These are phyloP conservation scores for Paracoccidioides lutzii DNA, from an alignment of 2,329 filamentous ascomycete genomes.

Conservation along the genomic window DNA sequence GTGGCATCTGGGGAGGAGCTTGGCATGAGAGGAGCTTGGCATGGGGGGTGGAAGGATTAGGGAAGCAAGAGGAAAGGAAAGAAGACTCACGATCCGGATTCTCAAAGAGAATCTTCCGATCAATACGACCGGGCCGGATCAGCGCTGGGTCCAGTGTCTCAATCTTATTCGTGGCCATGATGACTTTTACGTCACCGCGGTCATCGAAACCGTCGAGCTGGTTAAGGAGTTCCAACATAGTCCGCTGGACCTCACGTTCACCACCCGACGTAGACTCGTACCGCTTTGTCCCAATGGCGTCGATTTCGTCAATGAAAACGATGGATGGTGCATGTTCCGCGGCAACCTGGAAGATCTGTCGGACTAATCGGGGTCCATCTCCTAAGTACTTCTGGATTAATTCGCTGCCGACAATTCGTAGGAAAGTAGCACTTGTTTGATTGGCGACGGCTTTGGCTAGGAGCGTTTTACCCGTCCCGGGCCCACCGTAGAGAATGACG, in stretches of 20 bases:
- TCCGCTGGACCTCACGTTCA: slow-evolving; percentile 93
- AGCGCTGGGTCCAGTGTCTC: slow-evolving; percentile 91
- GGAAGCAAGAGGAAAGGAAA: background rate
- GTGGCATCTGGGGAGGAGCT: background rate
- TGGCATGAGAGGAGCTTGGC: no score
- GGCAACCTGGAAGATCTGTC: slow-evolving; percentile 81
- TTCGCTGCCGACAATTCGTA: slow-evolving; percentile 93
- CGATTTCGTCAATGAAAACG: slow-evolving; percentile 98
- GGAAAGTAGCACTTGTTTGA: slow-evolving; percentile 95
- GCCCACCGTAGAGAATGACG: slow-evolving; percentile 95
- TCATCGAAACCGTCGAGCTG: slow-evolving; percentile 98
- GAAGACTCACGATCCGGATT: slow-evolving; percentile 51
- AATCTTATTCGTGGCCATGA: slow-evolving; percentile 99
- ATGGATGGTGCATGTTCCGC: slow-evolving; percentile 94
- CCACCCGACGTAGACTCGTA: slow-evolving; percentile 96
- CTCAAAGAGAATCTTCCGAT: slow-evolving; percentile 83
- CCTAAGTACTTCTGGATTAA: slow-evolving; percentile 98
- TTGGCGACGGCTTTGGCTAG: slow-evolving; percentile 96
- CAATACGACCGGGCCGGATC: slow-evolving; percentile 93
- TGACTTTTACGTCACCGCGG: slow-evolving; percentile 95
- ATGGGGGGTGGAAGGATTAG: background rate
- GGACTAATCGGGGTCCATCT: slow-evolving; percentile 85
- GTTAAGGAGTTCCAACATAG: slow-evolving; percentile 96
- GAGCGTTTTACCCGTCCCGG: slow-evolving; percentile 91
- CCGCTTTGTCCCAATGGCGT: slow-evolving; percentile 96